These are phyloP conservation scores for Boletus rufocinnamomeus DNA, from an alignment of 768 basidiomycete genomes.

Conservation along the genomic window DNA sequence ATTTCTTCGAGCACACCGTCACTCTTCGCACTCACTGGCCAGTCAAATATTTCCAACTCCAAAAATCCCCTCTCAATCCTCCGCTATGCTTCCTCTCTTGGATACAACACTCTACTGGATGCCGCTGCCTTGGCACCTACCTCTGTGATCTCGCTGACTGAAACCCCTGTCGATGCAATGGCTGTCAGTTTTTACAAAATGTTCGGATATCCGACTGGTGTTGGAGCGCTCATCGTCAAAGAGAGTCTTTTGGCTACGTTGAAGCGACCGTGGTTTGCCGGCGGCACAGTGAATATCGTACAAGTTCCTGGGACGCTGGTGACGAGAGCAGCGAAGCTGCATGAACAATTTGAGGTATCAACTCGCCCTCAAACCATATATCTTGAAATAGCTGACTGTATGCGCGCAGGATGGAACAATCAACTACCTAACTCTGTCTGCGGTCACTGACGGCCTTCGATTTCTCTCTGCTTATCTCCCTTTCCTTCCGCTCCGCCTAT, in stretches of 20 bases:
- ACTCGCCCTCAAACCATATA: neutral
- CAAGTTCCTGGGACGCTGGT: constrained; percentile 77
- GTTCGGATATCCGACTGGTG: constrained; percentile 86
- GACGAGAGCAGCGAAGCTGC: constrained; percentile 55
- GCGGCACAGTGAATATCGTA: constrained; percentile 79
- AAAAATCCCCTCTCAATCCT: constrained; percentile 70
- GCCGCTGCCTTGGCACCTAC: constrained; percentile 81
- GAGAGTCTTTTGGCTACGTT: constrained; percentile 62
- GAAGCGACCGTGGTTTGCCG: constrained; percentile 81
- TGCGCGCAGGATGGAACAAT: constrained; percentile 74
- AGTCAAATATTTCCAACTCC: constrained; percentile 80
- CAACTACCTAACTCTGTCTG: constrained; percentile 75
- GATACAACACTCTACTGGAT: constrained; percentile 77
- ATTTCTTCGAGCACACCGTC: constrained; percentile 41
- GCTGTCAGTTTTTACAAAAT: constrained; percentile 88
- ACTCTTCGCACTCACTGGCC: constrained; percentile 75
- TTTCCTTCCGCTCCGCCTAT: constrained; percentile 74
- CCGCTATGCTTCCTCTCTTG: constrained; percentile 62
- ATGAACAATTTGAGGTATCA: constrained; percentile 79
- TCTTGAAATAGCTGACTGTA: constrained; percentile 8
- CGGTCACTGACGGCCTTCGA: constrained; percentile 76
- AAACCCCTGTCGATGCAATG: constrained; percentile 77
- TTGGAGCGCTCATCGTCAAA: constrained; percentile 77
- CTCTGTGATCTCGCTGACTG: constrained; percentile 62
- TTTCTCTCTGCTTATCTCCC: constrained; percentile 79